These are phyloP conservation scores for Rossbeevera mucosa DNA, from an alignment of 768 basidiomycete species.

Conservation along the genomic window DNA sequence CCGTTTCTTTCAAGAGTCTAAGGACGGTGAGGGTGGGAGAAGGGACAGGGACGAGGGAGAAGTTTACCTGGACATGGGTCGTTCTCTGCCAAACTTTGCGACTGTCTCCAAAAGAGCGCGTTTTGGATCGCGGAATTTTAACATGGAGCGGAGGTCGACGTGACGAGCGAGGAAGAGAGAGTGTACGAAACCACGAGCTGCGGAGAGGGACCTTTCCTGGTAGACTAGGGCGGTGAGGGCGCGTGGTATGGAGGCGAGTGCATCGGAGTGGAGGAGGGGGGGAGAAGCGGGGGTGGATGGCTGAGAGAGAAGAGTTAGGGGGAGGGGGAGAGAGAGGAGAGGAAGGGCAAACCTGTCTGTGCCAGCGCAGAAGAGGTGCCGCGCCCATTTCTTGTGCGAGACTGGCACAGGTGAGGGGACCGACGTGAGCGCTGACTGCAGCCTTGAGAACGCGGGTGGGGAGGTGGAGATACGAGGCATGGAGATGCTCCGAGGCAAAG, in stretches of 20 bases:
- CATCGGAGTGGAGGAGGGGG: conserved; percentile 72
- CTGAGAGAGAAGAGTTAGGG: conserved; percentile 29
- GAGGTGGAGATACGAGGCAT: conserved; percentile 79
- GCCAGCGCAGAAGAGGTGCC: conserved; percentile 74
- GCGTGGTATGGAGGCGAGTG: conserved; percentile 82
- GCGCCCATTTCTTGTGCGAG: conserved; percentile 87
- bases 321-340: neutral
- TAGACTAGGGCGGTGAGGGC: conserved; percentile 86
- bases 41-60: neutral
- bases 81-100: conserved; percentile 59
- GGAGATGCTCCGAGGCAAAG: conserved; percentile 80
- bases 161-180: conserved; percentile 83
- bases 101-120: conserved; percentile 71
- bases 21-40: neutral
- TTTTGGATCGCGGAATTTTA: conserved; percentile 83
- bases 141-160: conserved; percentile 71
- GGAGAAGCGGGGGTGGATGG: conserved; percentile 44
- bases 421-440: conserved; percentile 88
- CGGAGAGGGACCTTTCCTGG: conserved; percentile 77
- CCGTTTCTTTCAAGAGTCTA: conserved; percentile 89
- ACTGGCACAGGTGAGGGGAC: conserved; percentile 73
- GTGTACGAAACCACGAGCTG: conserved; percentile 87
- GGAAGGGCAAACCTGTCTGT: conserved; percentile 52
- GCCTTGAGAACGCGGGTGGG: conserved; percentile 90
- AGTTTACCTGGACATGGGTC: conserved; percentile 61